Percentiles rank a stretch among this genome's conserved stretches.
Conservation (phyloP, 257 asterid species). For the Jacaranda mimosifolia region DNA sequence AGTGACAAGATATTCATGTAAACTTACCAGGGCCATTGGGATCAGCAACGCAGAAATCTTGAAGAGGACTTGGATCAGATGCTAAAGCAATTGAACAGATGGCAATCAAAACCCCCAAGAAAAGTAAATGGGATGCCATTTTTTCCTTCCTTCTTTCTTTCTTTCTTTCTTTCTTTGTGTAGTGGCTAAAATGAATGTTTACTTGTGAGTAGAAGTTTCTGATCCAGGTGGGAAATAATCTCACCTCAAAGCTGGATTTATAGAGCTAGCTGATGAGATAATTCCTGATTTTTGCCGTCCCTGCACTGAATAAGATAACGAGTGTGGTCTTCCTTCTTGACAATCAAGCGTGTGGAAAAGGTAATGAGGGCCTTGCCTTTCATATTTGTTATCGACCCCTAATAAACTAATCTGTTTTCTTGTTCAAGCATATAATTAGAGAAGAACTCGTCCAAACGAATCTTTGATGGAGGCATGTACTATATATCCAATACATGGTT, state of each 20-base stretch:
- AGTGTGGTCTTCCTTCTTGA: no score
- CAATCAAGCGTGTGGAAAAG: slow-evolving; percentile 11
- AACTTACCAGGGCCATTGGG: slow-evolving; percentile 42
- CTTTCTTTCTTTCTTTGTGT: no score
- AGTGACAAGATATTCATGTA: not conserved
- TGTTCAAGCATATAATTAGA: no score
- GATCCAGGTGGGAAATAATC: not conserved
- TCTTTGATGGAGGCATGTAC: no score
- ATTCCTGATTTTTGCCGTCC: slow-evolving; percentile 6
- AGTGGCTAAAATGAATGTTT: not conserved
- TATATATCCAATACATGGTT: no score
- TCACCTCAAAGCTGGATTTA: not conserved
- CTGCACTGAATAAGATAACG: not conserved
- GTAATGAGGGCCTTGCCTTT: not conserved
- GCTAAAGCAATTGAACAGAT: slow-evolving; percentile 41
- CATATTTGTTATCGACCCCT: no score
- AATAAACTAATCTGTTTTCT: no score
- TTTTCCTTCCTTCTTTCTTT: not conserved
- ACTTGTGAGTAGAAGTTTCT: not conserved
- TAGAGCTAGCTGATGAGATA: not conserved
- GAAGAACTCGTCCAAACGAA: no score
- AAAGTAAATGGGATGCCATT: slow-evolving; percentile 42
- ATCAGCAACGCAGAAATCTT: slow-evolving; percentile 59
- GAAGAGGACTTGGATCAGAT: slow-evolving; percentile 58
- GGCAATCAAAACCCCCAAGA: slow-evolving; percentile 32